Base-by-base conservation (phyloP, 495 filamentous ascomycete species). In the Barbatosphaeria neglecta region DNA sequence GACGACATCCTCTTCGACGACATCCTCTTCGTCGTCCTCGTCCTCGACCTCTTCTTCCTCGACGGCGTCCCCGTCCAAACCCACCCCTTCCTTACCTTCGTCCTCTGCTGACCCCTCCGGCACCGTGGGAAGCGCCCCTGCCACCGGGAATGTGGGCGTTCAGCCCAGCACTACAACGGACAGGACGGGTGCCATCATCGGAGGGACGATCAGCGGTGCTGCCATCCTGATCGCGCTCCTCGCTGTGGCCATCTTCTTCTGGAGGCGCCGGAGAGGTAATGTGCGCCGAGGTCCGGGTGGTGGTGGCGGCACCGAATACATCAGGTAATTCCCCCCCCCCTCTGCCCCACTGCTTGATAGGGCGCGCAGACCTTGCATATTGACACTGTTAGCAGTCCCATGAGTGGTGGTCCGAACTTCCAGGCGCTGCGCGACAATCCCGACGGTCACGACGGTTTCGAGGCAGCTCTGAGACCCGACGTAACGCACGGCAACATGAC, bases 161-260 rank as follows among this genome's bases (percentile, higher is more conserved):
- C 20, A 41, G 39, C 8, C 50, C 22, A 50, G 37, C 39, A 6
- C 52, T n/a, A 27, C 47, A 16, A 46, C 43, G 27, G 58, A 47
- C 42, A 57, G 62, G 11, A 64, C 58, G 6, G 69, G 66, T 6
- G 65, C 65, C 37, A 68, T 74, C 11, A 62, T 72, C 8, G 70
- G 70, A 42, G 70, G 69, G 33, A 62, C 63, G 27, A 57, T 70
- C 22, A 57, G 60, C 27, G 68, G 68, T 20, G 59, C 63, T 10
- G 64, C 59, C 10, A 60, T 60, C 7, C 46, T 66, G 0, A 49
- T 62, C 39, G 58, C 57, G 13, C 38, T 68, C n/a, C 20, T 55
- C 20, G 53, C 55, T 0, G 52, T 65, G 0, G 47, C 50, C 37
- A 39, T 57, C 23, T 57, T 54, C 23, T 55, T 62, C 31, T 60